phyloP scores from a whole-genome alignment of 306 rosid species.

The Begonia peltatifolia region DNA sequence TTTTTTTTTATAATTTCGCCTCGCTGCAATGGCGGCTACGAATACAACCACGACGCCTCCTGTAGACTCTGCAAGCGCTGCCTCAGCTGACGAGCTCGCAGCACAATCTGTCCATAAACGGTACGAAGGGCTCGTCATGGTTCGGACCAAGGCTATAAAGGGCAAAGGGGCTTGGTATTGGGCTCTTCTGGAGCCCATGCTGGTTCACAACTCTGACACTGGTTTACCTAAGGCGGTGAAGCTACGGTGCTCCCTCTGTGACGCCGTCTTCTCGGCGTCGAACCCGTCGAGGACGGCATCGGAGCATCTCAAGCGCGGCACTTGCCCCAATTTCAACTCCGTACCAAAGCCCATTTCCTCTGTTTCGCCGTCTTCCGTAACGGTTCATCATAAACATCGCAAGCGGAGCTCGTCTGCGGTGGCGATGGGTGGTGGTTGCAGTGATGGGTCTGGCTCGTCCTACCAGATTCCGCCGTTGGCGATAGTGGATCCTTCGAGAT shows the following conservation, averaged over 20 bases:
- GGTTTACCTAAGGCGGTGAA: slow-evolving; percentile 81
- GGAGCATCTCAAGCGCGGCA: slow-evolving; percentile 92
- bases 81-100: slow-evolving; percentile 38
- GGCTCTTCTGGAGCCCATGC: slow-evolving; percentile 74
- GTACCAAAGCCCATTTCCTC: slow-evolving; percentile 59
- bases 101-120: slow-evolving; percentile 68
- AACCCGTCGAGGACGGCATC: slow-evolving; percentile 94
- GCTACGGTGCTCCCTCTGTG: slow-evolving; percentile 74
- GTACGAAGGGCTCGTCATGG: slow-evolving; percentile 68
- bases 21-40: slow-evolving; percentile 49
- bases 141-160: slow-evolving; percentile 74
- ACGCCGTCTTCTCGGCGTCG: slow-evolving; percentile 88
- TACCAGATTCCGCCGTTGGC: slow-evolving; percentile 34
- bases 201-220: slow-evolving; percentile 51
- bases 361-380: slow-evolving; percentile 36
- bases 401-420: slow-evolving; percentile 41
- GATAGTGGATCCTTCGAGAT: slow-evolving; percentile 38
- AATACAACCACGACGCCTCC: slow-evolving; percentile 23
- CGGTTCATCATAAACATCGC: slow-evolving; percentile 30
- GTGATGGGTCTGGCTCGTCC: slow-evolving; percentile 15
- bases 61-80: slow-evolving; percentile 7
- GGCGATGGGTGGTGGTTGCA: slow-evolving; percentile 4
- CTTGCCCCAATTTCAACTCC: slow-evolving; percentile 77
- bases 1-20: not conserved
- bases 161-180: slow-evolving; percentile 99